Conservation (phyloP, 169 alveolate genomes). For the Blepharisma undulans region DNA sequence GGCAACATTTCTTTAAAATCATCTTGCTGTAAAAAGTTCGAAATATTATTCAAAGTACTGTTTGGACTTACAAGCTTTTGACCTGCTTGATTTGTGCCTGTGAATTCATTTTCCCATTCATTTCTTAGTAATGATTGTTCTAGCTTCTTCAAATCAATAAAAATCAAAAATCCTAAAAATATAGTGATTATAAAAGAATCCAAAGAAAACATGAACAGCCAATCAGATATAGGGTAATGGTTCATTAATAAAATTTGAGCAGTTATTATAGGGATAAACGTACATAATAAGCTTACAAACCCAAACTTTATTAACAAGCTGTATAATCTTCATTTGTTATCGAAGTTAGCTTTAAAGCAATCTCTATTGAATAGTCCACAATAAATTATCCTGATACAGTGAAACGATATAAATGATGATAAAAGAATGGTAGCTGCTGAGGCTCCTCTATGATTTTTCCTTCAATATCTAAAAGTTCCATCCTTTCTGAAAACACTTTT, state of each 20-base stretch:
- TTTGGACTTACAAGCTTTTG: conserved; percentile 4
- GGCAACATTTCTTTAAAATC: background rate
- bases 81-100: background rate
- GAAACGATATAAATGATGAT: background rate
- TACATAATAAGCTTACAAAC: background rate
- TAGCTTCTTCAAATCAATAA: conserved; percentile 9
- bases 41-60: background rate
- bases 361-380: conserved; percentile 3
- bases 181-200: conserved; percentile 31
- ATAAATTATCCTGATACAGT: background rate
- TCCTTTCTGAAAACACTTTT: background rate
- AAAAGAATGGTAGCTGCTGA: background rate
- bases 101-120: conserved; percentile 12
- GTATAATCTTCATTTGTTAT: background rate
- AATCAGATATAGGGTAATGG: background rate
- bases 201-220: conserved; percentile 29
- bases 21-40: background rate
- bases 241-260: background rate
- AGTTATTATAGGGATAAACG: conserved; percentile 24
- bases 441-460: background rate
- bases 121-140: background rate
- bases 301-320: background rate
- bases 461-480: background rate
- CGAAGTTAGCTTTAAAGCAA: conserved; percentile 10
- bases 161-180: background rate